Conservation (phyloP, 345 rosid genomes). For the Citrus sinensis region DNA sequence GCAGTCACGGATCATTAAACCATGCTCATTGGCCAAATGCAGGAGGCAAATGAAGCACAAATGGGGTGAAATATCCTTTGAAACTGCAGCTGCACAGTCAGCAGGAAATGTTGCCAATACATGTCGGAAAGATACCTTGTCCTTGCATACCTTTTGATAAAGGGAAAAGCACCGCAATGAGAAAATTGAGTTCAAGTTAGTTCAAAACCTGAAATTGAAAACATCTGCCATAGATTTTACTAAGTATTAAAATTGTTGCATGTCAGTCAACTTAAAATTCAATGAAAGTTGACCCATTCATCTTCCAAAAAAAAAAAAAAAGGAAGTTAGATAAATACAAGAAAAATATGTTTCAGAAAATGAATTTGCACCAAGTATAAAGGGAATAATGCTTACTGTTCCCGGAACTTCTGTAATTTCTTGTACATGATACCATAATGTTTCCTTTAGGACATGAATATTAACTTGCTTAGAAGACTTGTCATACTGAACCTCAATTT, state of each 20-base stretch:
- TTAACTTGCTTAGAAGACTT: conserved; percentile 91
- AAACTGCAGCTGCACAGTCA: conserved; percentile 31
- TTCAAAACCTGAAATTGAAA: not conserved
- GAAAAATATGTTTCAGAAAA: conserved; percentile 10
- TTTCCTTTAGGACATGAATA: conserved; percentile 77
- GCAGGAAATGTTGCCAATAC: conserved; percentile 27
- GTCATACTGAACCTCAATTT: conserved; percentile 76
- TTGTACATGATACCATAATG: conserved; percentile 70
- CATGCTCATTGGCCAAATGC: conserved; percentile 44
- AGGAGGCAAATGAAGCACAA: conserved; percentile 41
- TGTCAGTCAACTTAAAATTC: not conserved
- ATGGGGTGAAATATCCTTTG: conserved; percentile 37
- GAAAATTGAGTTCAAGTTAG: not conserved
- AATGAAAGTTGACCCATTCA: not conserved
- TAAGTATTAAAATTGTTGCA: not conserved
- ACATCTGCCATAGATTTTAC: not conserved
- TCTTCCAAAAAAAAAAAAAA: too few relatives aligned
- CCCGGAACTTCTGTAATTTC: conserved; percentile 15
- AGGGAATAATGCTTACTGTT: conserved; percentile 11
- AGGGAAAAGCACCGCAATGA: not conserved
- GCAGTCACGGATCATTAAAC: conserved; percentile 28
- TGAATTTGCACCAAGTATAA: not conserved
- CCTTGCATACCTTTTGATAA: conserved; percentile 9
- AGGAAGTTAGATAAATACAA: not conserved
- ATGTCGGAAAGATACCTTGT: conserved; percentile 27